Evolutionary conservation across 2,329 filamentous ascomycete species (phyloP), one percentile per base, ranked within the genome.

Genomic region (Phymatotrichopsis omnivora): DNA sequence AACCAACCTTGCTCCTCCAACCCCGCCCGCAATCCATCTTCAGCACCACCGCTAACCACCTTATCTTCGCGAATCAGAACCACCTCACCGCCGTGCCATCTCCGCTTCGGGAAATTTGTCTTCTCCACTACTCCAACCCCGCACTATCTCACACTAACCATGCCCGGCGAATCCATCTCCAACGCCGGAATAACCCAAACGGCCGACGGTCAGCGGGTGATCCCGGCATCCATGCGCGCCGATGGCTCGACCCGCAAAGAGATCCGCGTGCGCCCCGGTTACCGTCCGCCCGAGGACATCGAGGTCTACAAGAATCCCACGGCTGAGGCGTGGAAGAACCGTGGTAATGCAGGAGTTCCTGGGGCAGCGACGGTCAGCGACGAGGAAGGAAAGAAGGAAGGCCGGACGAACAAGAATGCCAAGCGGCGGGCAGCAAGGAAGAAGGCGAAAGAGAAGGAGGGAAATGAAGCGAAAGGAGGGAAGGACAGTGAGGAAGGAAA

Each of bases 291-390:
- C 1, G 91, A 98, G 67, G 91, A 98, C 65, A 81, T 96, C 53
- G 86, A 95, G 61, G 72, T 94, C 34, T 98, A 98, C 74, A 93
- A 86, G 68, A 95, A 93, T 65, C 80, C 84, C 46, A 86, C 80
- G 1, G 87, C 87, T 38, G 82, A 91, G 62, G 78, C 76, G 38
- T 94, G 83, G 68, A 85, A 85, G 61, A 85, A 76, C 57, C 78
- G 85, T 41, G 76, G 75, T 20, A 72, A 68, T 52, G 78, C 75
- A 46, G 81, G 75, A 17, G 74, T 94, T 4, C 84, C 85, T 3
- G 89, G 89, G 19, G 82, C 85, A 1, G 74, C 76, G 42, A 35
- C 38, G 32, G 75, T 74, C 35, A 72, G 73, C 4, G 56, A 74
- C 40, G 64, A 68, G 45, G 71, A 74, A 1, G 70, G 74, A 39